Conservation (phyloP, 345 rosid species). For the Aurinia saxatilis region DNA sequence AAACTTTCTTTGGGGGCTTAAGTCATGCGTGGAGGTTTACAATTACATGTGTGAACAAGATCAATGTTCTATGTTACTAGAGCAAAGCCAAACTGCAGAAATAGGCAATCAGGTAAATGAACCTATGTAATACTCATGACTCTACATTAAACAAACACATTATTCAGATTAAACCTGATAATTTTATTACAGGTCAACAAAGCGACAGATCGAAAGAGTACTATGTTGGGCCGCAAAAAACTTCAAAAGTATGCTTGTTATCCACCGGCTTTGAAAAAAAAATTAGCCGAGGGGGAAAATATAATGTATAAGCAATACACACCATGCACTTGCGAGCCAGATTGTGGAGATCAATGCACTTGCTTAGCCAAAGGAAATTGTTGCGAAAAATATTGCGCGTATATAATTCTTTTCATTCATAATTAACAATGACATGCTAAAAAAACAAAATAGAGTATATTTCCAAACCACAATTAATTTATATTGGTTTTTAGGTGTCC, state of each 20-base stretch:
- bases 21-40: conserved; percentile 74
- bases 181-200: conserved; percentile 1
- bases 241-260: conserved; percentile 70
- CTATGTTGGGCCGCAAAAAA: conserved; percentile 50
- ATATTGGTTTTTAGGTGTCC: conserved; percentile 53
- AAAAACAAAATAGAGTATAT: no score
- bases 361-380: conserved; percentile 69
- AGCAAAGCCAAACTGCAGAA: not conserved
- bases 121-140: not conserved
- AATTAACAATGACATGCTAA: no score
- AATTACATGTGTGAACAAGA: conserved; percentile 54
- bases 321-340: conserved; percentile 83
- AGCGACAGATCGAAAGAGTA: conserved; percentile 29
- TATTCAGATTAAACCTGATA: not conserved
- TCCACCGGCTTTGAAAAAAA: conserved; percentile 69
- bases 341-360: conserved; percentile 78
- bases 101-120: not conserved
- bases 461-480: no score
- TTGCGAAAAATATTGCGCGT: conserved; percentile 98
- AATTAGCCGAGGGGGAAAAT: conserved; percentile 53
- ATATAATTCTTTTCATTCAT: conserved; percentile 12
- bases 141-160: not conserved
- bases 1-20: conserved; percentile 65
- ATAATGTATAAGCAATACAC: conserved; percentile 64
- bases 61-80: no score